phyloP scores from a whole-genome alignment of 2,329 filamentous ascomycete genomes.

The Coleophoma eucalyptorum region DNA sequence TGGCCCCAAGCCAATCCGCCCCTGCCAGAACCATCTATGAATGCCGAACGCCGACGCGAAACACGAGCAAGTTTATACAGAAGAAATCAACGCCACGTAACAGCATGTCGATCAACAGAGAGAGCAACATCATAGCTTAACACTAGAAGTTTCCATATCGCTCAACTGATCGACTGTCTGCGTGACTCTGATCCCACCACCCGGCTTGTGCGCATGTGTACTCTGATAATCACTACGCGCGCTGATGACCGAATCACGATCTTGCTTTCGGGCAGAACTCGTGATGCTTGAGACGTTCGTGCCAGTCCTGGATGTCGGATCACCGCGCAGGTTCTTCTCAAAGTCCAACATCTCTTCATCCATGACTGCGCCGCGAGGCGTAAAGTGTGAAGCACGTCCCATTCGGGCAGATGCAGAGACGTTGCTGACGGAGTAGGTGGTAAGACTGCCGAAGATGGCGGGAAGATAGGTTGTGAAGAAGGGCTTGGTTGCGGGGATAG shows the following conservation, averaged over 20 bases:
- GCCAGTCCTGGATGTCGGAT: not conserved
- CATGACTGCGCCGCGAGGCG: not conserved
- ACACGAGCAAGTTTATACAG: too few species aligned
- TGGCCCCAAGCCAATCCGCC: too few species aligned
- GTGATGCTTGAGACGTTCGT: too few species aligned
- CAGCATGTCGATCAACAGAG: too few species aligned
- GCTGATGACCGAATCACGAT: not conserved
- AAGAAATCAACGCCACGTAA: too few species aligned
- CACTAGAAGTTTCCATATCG: not conserved
- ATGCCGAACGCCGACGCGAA: too few species aligned
- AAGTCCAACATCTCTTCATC: not conserved
- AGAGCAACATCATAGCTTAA: too few species aligned
- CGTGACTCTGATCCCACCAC: not conserved
- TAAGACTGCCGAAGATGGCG: conserved; percentile 5
- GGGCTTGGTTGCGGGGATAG: conserved; percentile 36
- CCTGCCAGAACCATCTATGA: too few species aligned
- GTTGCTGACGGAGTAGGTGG: not conserved
- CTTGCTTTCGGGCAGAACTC: not conserved
- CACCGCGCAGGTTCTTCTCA: not conserved
- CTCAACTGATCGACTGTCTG: not conserved
- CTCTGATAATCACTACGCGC: not conserved
- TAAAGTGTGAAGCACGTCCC: not conserved
- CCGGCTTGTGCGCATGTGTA: not conserved
- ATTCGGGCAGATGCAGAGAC: not conserved
- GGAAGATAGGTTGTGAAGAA: conserved; percentile 34